phyloP scores from a whole-genome alignment of 2,329 filamentous ascomycete species.

The Phialophora expanda region DNA sequence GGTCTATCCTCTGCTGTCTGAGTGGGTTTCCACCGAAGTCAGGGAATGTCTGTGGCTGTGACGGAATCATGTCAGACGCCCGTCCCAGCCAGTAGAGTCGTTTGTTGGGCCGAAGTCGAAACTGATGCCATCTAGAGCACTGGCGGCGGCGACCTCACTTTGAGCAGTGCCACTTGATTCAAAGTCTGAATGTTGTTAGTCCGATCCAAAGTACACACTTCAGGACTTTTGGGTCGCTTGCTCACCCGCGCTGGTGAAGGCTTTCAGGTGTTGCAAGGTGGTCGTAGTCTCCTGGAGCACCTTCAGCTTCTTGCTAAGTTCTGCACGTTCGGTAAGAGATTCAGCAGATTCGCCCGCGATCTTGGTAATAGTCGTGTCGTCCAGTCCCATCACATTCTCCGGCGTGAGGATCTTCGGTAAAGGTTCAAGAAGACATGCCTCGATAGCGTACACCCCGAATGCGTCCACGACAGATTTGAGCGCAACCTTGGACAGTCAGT shows the following conservation, averaged over 20 bases:
- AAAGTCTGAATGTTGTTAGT: neutral
- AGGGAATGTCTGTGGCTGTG: neutral
- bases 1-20: neutral
- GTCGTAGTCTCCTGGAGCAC: constrained; percentile 44
- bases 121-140: neutral
- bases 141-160: neutral
- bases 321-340: constrained; percentile 27
- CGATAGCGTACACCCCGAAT: constrained; percentile 55
- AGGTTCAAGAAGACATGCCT: constrained; percentile 55
- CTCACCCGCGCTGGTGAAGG: constrained; percentile 7
- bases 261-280: constrained; percentile 20
- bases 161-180: neutral
- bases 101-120: neutral
- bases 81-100: neutral
- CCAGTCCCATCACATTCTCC: constrained; percentile 46
- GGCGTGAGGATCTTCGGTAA: constrained; percentile 52
- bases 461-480: constrained; percentile 56
- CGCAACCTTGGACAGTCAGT: constrained; percentile 45
- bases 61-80: neutral
- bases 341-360: constrained; percentile 48
- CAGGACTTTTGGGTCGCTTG: too few relatives aligned
- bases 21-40: neutral
- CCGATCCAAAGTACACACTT: too few relatives aligned
- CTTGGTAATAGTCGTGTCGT: constrained; percentile 41
- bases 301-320: constrained; percentile 40